These are phyloP conservation scores for Abortiporus biennis DNA, from an alignment of 1,284 basidiomycete species.

Conservation along the genomic window DNA sequence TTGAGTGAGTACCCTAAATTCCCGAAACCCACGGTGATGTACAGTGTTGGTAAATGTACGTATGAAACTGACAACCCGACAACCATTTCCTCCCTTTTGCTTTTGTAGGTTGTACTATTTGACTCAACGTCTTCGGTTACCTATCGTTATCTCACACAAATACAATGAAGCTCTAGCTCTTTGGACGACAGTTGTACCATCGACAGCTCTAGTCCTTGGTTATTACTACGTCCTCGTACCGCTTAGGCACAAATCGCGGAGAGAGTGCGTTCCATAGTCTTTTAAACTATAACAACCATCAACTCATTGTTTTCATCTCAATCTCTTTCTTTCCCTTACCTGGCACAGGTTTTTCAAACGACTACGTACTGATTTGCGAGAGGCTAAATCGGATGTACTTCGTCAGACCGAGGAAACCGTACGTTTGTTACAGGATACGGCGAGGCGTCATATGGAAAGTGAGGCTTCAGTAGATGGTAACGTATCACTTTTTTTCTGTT, in stretches of 20 bases:
- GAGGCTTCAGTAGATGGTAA: conserved; percentile 29
- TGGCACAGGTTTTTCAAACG: conserved; percentile 41
- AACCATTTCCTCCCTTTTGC: too few relatives aligned
- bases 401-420: conserved; percentile 50
- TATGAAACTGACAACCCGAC: too few relatives aligned
- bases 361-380: conserved; percentile 43
- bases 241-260: conserved; percentile 23
- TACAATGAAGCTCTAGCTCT: conserved; percentile 23
- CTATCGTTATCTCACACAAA: conserved; percentile 28
- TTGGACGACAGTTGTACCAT: conserved; percentile 27
- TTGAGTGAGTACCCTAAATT: conserved; percentile 26
- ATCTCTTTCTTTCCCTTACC: background rate
- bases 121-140: conserved; percentile 28
- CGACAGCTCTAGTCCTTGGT: conserved; percentile 24
- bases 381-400: conserved; percentile 51
- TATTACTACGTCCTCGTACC: conserved; percentile 30
- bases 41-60: conserved; percentile 1
- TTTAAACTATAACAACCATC: too few relatives aligned
- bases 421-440: conserved; percentile 37
- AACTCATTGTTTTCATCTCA: background rate
- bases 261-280: conserved; percentile 21
- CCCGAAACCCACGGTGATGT: conserved; percentile 3
- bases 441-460: conserved; percentile 36
- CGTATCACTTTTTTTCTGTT: conserved; percentile 6
- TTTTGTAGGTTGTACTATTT: conserved; percentile 24